These are phyloP conservation scores for Colletotrichum sp. DNA, from an alignment of 2,329 filamentous ascomycete species.

Conservation along the genomic window DNA sequence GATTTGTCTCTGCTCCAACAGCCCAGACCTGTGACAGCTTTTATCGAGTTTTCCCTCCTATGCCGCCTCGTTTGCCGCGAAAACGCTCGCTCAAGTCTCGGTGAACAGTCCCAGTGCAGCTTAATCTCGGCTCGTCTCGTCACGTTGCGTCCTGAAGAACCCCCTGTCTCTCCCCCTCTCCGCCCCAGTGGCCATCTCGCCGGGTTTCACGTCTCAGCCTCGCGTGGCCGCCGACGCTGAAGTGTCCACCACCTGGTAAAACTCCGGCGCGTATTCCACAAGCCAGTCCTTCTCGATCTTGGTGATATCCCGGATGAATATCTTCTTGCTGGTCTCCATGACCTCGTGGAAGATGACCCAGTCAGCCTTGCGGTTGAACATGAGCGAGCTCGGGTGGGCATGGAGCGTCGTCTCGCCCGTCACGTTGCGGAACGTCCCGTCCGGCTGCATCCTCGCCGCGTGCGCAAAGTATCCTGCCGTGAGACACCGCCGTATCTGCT, in stretches of 20 bases:
- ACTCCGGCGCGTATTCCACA: constrained; percentile 84
- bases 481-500: constrained; percentile 83
- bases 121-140: constrained; percentile 8
- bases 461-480: constrained; percentile 93
- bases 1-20: background rate
- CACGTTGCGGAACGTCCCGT: constrained; percentile 89
- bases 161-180: background rate
- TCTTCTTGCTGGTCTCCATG: constrained; percentile 87
- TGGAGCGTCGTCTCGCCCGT: constrained; percentile 78
- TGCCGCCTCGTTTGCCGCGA: background rate
- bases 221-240: constrained; percentile 23
- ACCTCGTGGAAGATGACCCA: constrained; percentile 97
- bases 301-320: constrained; percentile 88
- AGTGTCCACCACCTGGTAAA: constrained; percentile 65
- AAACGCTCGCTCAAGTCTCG: background rate
- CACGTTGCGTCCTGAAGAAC: background rate
- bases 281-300: constrained; percentile 95
- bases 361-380: constrained; percentile 96
- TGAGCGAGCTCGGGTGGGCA: constrained; percentile 89
- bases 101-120: background rate
- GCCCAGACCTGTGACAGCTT: background rate
- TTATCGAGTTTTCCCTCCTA: background rate
- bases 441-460: constrained; percentile 90
- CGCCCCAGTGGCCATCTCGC: background rate
- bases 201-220: constrained; percentile 17